These are phyloP conservation scores for Barnettozyma vustinii DNA, from an alignment of 805 yeast genomes.

Conservation along the genomic window DNA sequence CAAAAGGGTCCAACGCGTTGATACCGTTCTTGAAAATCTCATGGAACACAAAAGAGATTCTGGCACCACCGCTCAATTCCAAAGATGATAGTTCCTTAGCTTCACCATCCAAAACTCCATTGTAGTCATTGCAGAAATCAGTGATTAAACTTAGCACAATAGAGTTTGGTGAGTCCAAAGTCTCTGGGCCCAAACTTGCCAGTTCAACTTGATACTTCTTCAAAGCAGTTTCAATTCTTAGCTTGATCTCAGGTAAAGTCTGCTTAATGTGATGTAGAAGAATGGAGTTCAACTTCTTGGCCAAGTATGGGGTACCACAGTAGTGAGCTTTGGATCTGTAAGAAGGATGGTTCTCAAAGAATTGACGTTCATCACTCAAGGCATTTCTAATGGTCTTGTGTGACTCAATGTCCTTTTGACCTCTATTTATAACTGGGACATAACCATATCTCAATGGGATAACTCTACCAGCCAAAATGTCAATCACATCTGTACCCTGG, in stretches of 20 bases:
- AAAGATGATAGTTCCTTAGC: constrained; percentile 81
- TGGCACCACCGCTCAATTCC: constrained; percentile 96
- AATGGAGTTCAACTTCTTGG: constrained; percentile 84
- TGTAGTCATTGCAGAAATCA: constrained; percentile 86
- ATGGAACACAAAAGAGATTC: constrained; percentile 94
- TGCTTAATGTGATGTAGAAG: constrained; percentile 85
- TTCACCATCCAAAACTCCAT: constrained; percentile 87
- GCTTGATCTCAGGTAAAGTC: constrained; percentile 87
- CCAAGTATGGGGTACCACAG: constrained; percentile 98
- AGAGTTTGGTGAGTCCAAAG: constrained; percentile 84
- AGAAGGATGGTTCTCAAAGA: constrained; percentile 84
- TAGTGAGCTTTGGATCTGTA: constrained; percentile 90
- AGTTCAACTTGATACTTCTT: constrained; percentile 82
- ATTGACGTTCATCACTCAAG: constrained; percentile 68
- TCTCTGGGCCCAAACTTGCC: constrained; percentile 76
- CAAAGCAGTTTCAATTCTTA: constrained; percentile 79
- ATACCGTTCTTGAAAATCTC: constrained; percentile 93
- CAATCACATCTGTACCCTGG: constrained; percentile 94
- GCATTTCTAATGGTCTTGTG: constrained; percentile 88
- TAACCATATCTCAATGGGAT: constrained; percentile 94
- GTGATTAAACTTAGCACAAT: constrained; percentile 88
- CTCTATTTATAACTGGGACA: constrained; percentile 95
- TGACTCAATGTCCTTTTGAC: constrained; percentile 90
- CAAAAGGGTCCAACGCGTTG: constrained; percentile 89
- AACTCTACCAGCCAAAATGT: constrained; percentile 90